phyloP scores from a whole-genome alignment of 108 stramenopile genomes.

The Cyclostephanos invisitatus region DNA sequence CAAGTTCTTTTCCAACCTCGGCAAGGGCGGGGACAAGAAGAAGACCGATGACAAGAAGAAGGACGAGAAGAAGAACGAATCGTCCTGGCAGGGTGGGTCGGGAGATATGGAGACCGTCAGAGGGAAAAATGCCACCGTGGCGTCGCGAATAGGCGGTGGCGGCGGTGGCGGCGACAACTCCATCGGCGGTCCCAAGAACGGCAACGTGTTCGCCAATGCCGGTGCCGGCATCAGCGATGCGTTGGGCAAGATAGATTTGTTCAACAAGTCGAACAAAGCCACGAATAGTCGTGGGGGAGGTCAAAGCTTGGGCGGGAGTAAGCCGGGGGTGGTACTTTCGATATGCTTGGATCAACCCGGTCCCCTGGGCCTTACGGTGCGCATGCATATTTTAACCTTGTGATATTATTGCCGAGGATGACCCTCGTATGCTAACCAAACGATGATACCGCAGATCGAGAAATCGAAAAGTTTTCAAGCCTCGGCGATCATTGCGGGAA shows the following conservation, averaged over 20 bases:
- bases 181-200: conserved; percentile 22
- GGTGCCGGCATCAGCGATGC: conserved; percentile 42
- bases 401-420: too few species aligned
- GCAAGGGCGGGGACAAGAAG: conserved; percentile 32
- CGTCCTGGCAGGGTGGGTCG: conserved; percentile 27
- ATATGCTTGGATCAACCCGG: conserved; percentile 57
- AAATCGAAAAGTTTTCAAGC: conserved; percentile 49
- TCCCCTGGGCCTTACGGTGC: conserved; percentile 61
- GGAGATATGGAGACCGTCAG: conserved; percentile 35
- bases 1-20: conserved; percentile 42
- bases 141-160: conserved; percentile 12
- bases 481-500: conserved; percentile 62
- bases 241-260: conserved; percentile 40
- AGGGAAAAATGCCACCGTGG: conserved; percentile 13
- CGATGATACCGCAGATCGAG: conserved; percentile 47
- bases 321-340: conserved; percentile 59
- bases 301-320: conserved; percentile 61
- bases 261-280: conserved; percentile 12
- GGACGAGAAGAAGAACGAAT: conserved; percentile 33
- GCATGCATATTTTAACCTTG: neutral
- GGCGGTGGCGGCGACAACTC: conserved; percentile 15
- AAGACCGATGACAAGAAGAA: conserved; percentile 26
- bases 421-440: too few species aligned
- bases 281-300: conserved; percentile 51
- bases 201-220: conserved; percentile 50